Conservation (phyloP, 345 rosid genomes). For the Ricinus communis region DNA sequence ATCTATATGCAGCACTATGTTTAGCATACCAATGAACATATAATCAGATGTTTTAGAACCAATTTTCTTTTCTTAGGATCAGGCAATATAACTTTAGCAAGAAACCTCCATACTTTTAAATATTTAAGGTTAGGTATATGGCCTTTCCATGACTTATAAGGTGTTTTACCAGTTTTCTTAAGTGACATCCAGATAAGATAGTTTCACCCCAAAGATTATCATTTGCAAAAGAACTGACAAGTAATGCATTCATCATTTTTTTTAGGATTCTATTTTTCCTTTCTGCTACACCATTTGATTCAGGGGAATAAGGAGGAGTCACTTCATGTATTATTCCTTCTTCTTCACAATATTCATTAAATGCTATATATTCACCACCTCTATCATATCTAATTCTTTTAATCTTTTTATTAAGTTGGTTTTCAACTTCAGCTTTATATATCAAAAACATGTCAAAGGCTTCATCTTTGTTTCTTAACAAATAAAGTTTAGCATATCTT, state of each 20-base stretch:
- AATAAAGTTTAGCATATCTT: too few relatives aligned
- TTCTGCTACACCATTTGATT: background rate
- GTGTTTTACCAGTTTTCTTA: slow-evolving; percentile 6
- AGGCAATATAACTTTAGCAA: background rate
- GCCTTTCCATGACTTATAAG: background rate
- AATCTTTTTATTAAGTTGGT: too few relatives aligned
- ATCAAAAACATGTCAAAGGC: too few relatives aligned
- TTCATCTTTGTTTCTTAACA: too few relatives aligned
- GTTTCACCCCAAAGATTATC: background rate
- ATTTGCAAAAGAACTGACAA: background rate
- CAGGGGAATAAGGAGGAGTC: background rate
- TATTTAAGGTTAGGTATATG: background rate
- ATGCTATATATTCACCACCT: background rate
- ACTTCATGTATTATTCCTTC: background rate
- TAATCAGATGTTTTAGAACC: background rate
- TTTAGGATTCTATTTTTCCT: background rate
- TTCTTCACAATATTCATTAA: background rate
- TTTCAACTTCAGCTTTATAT: too few relatives aligned
- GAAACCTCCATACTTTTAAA: background rate
- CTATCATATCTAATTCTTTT: too few relatives aligned
- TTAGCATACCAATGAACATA: background rate
- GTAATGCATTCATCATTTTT: background rate
- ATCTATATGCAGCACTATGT: background rate
- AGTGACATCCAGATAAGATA: background rate
- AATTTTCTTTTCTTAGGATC: slow-evolving; percentile 5